Evolutionary conservation across 129 eudicot genomes (phyloP).

Genomic region (Pittosporum tobira): DNA sequence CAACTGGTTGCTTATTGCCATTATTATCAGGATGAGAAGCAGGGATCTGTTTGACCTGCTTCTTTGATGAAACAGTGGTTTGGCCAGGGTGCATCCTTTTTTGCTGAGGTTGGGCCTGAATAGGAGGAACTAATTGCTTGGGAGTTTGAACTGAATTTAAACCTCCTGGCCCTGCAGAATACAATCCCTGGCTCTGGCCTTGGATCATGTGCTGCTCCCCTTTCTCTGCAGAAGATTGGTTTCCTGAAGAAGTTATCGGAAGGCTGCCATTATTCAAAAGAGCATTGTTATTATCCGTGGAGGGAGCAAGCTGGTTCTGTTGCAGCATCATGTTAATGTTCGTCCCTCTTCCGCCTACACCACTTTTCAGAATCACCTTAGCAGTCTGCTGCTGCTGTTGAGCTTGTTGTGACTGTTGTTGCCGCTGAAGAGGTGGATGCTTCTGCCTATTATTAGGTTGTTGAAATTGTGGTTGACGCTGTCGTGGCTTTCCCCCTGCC

Average conservation of each 20-base stretch:
- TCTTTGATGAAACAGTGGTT: conserved; percentile 17
- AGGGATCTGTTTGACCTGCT: conserved; percentile 12
- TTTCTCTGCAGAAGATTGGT: conserved; percentile 35
- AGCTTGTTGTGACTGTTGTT: conserved; percentile 35
- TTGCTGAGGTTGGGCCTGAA: conserved; percentile 38
- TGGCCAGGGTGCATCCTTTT: conserved; percentile 45
- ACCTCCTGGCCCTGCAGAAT: conserved; percentile 32
- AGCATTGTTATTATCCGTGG: conserved; percentile 42
- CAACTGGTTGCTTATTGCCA: conserved; percentile 24
- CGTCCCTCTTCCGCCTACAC: conserved; percentile 67
- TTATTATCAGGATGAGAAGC: conserved; percentile 33
- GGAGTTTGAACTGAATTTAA: conserved; percentile 22
- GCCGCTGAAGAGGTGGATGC: conserved; percentile 55
- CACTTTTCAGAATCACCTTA: conserved; percentile 45
- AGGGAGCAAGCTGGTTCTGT: conserved; percentile 45
- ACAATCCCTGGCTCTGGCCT: conserved; percentile 38
- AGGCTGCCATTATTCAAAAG: conserved; percentile 50
- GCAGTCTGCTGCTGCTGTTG: conserved; percentile 59
- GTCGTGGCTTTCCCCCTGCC: conserved; percentile 56
- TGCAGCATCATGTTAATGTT: conserved; percentile 37
- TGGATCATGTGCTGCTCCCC: conserved; percentile 38
- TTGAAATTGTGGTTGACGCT: conserved; percentile 32
- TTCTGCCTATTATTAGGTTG: conserved; percentile 56
- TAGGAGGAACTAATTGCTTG: conserved; percentile 33
- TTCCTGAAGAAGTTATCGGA: conserved; percentile 28